Conservation (phyloP, 2,329 filamentous ascomycete genomes). For the Ambrosiella beaveri region DNA sequence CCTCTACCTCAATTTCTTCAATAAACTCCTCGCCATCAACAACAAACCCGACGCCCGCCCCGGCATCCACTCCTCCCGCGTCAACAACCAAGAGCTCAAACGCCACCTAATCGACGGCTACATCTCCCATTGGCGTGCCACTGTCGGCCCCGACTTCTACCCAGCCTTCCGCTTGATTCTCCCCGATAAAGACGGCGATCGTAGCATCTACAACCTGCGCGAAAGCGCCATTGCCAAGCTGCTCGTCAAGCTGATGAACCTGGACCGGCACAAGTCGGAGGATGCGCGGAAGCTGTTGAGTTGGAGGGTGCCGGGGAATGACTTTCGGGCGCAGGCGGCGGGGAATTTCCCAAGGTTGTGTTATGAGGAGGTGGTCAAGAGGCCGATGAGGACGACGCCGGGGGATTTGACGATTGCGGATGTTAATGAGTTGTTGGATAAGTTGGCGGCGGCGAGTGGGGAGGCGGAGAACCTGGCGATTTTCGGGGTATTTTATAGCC, state of each 20-base stretch:
- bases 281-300: constrained; percentile 73
- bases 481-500: constrained; percentile 66
- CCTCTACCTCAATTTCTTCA: constrained; percentile 62
- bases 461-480: constrained; percentile 75
- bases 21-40: constrained; percentile 61
- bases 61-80: constrained; percentile 39
- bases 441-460: constrained; percentile 53
- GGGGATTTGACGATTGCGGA: constrained; percentile 75
- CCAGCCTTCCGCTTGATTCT: constrained; percentile 82
- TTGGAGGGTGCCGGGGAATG: constrained; percentile 77
- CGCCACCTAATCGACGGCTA: constrained; percentile 72
- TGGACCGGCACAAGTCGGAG: constrained; percentile 65
- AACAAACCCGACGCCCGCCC: constrained; percentile 50
- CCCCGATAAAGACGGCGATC: constrained; percentile 80
- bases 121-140: constrained; percentile 67
- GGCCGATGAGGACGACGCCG: constrained; percentile 54
- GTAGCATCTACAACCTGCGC: constrained; percentile 85
- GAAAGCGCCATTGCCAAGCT: constrained; percentile 81
- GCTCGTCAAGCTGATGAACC: constrained; percentile 82
- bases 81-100: constrained; percentile 60
- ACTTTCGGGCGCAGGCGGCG: constrained; percentile 44
- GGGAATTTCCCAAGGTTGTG: constrained; percentile 89
- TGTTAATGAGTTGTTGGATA: constrained; percentile 74
- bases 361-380: constrained; percentile 69
- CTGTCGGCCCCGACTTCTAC: constrained; percentile 85